Percentiles rank a stretch among this genome's conserved stretches.
Evolutionary conservation across 1,284 basidiomycete species (phyloP).

Genomic region (Ceratobasidium sp.): DNA sequence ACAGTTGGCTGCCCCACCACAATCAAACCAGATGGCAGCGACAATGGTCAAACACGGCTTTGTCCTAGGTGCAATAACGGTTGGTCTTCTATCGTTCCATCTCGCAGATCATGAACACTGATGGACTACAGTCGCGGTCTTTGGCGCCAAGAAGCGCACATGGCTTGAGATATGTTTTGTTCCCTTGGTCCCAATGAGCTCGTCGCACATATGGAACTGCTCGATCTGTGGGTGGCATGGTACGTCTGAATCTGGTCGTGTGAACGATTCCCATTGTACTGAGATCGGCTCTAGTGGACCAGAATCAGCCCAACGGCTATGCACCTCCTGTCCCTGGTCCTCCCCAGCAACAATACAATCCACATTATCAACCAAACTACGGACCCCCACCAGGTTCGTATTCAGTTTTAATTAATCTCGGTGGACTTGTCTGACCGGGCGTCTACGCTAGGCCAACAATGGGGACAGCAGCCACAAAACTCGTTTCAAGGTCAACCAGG

Average conservation of each 20-base stretch:
- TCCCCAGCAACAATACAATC: slow-evolving; percentile 12
- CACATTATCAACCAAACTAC: slow-evolving; percentile 23
- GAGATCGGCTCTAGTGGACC: background rate
- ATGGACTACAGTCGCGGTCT: slow-evolving; percentile 24
- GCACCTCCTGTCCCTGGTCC: slow-evolving; percentile 28
- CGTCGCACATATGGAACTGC: slow-evolving; percentile 33
- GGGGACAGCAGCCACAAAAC: slow-evolving; percentile 18
- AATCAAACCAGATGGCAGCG: slow-evolving; percentile 18
- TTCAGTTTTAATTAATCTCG: background rate
- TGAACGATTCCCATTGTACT: background rate
- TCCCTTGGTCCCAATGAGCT: slow-evolving; percentile 25
- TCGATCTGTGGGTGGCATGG: slow-evolving; percentile 36
- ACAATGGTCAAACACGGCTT: slow-evolving; percentile 34
- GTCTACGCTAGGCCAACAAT: slow-evolving; percentile 20
- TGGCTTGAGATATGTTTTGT: slow-evolving; percentile 38
- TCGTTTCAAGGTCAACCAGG: slow-evolving; percentile 32
- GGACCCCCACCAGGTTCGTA: slow-evolving; percentile 30
- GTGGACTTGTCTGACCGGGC: background rate
- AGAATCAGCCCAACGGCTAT: slow-evolving; percentile 23
- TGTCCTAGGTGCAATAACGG: slow-evolving; percentile 34
- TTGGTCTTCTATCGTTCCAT: no score
- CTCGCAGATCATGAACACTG: no score
- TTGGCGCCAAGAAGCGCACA: slow-evolving; percentile 32
- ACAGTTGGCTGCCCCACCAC: slow-evolving; percentile 32
- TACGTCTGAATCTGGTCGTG: background rate